A percentile compares a stretch with the other conserved stretches of the same genome.
phyloP scores from a whole-genome alignment of 805 yeast genomes.

The Starmerella riodocensis region DNA sequence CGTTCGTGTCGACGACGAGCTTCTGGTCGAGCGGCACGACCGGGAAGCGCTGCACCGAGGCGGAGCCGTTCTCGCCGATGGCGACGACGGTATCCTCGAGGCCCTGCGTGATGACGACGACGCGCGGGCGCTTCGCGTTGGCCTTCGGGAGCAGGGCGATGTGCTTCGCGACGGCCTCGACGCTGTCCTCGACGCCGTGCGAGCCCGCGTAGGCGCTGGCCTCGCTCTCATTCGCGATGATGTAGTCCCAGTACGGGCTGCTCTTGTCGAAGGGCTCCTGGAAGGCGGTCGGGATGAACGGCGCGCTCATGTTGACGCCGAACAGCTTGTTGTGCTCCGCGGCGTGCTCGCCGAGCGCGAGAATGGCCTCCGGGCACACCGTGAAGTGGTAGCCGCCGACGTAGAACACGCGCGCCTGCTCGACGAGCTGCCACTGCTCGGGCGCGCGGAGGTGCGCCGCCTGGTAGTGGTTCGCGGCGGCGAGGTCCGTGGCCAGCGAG shows the following conservation, averaged over 20 bases:
- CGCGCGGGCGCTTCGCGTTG: slow-evolving; percentile 56
- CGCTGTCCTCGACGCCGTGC: slow-evolving; percentile 53
- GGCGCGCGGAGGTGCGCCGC: slow-evolving; percentile 75
- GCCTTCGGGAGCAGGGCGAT: slow-evolving; percentile 69
- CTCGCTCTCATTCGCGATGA: slow-evolving; percentile 94
- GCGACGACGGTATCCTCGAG: slow-evolving; percentile 78
- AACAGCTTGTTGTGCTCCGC: slow-evolving; percentile 66
- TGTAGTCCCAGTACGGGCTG: slow-evolving; percentile 76
- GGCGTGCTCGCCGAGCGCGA: slow-evolving; percentile 82
- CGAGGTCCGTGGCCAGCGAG: slow-evolving; percentile 89
- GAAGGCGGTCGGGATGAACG: slow-evolving; percentile 91
- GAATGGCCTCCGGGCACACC: slow-evolving; percentile 90
- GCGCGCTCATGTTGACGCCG: slow-evolving; percentile 83
- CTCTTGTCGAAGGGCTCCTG: slow-evolving; percentile 73
- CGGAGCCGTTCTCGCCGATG: slow-evolving; percentile 34
- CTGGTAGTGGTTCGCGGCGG: slow-evolving; percentile 95
- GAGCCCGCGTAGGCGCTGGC: slow-evolving; percentile 89
- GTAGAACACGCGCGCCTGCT: slow-evolving; percentile 68
- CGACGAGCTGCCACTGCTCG: slow-evolving; percentile 79
- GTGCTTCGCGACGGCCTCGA: slow-evolving; percentile 65
- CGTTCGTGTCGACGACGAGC: slow-evolving; percentile 82
- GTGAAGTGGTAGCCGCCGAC: slow-evolving; percentile 99
- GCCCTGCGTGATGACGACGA: slow-evolving; percentile 92
- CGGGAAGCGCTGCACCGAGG: slow-evolving; percentile 41
- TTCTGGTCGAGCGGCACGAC: slow-evolving; percentile 59